phyloP scores from a whole-genome alignment of 208 protist genomes.

The Trypanosoma platydactyli region DNA sequence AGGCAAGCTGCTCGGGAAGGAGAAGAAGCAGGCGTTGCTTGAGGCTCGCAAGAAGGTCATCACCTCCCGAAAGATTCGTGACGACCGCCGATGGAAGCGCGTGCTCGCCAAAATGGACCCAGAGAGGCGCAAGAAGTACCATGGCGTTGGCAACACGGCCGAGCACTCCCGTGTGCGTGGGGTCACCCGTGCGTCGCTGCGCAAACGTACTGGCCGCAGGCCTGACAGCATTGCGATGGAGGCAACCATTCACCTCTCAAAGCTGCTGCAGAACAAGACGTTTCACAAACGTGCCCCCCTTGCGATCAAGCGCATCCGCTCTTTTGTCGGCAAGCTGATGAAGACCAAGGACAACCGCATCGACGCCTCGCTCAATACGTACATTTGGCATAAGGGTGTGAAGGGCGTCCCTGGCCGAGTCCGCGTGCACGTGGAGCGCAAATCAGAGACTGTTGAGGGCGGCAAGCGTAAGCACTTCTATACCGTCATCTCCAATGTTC shows the following conservation, averaged over 20 bases:
- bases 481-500: slow-evolving; percentile 90
- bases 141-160: slow-evolving; percentile 86
- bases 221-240: slow-evolving; percentile 92
- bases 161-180: slow-evolving; percentile 86
- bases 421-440: slow-evolving; percentile 92
- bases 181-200: slow-evolving; percentile 75
- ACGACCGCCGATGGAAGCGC: slow-evolving; percentile 89
- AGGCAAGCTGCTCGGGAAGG: slow-evolving; percentile 80
- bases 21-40: slow-evolving; percentile 76
- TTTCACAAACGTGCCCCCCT: slow-evolving; percentile 97
- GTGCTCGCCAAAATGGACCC: slow-evolving; percentile 86
- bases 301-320: slow-evolving; percentile 95
- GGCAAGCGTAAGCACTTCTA: slow-evolving; percentile 90
- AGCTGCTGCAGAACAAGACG: slow-evolving; percentile 94
- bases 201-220: slow-evolving; percentile 85
- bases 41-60: slow-evolving; percentile 71
- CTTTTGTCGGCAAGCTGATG: slow-evolving; percentile 95
- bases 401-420: slow-evolving; percentile 94
- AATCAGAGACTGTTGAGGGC: slow-evolving; percentile 77
- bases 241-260: slow-evolving; percentile 98
- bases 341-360: slow-evolving; percentile 98
- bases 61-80: slow-evolving; percentile 78
- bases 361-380: slow-evolving; percentile 96
- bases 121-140: slow-evolving; percentile 84
- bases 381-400: slow-evolving; percentile 96